phyloP scores from a whole-genome alignment of 140 eudicot species.

The Cichorium intybus region DNA sequence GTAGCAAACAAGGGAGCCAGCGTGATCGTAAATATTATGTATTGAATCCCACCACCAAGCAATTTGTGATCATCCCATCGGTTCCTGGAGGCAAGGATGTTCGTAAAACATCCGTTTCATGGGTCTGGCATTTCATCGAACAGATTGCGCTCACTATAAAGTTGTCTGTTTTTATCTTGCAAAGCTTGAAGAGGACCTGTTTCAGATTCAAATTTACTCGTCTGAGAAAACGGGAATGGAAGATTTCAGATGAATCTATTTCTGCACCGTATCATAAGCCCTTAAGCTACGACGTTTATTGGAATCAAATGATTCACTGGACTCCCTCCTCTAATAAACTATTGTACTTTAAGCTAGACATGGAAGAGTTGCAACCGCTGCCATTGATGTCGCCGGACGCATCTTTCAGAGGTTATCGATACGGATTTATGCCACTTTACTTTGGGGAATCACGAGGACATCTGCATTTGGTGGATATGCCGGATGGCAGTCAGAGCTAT shows the following conservation, averaged over 20 bases:
- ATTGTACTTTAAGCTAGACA: constrained; percentile 12
- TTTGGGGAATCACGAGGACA: constrained; percentile 21
- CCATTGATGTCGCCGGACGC: not conserved
- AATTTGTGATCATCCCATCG: not conserved
- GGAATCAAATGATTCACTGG: constrained; percentile 25
- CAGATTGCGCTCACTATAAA: constrained; percentile 5
- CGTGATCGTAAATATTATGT: constrained; percentile 10
- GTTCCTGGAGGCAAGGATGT: not conserved
- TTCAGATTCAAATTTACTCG: constrained; percentile 14
- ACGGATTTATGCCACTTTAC: constrained; percentile 3
- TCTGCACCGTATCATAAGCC: not conserved
- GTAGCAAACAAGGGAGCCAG: not conserved
- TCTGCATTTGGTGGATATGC: constrained; percentile 6
- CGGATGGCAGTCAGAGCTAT: not conserved
- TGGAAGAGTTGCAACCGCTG: not conserved
- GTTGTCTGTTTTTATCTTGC: not conserved
- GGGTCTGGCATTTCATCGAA: constrained; percentile 4
- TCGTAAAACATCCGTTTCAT: not conserved
- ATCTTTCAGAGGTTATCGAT: not conserved
- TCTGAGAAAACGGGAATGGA: constrained; percentile 18
- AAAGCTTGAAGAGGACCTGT: not conserved
- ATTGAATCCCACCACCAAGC: not conserved
- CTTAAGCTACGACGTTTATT: constrained; percentile 12
- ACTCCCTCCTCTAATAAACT: not conserved
- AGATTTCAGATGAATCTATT: constrained; percentile 4